Percentiles rank a stretch among this genome's conserved stretches.
Conservation (phyloP, 345 rosid species). For the Geranium brycei region DNA sequence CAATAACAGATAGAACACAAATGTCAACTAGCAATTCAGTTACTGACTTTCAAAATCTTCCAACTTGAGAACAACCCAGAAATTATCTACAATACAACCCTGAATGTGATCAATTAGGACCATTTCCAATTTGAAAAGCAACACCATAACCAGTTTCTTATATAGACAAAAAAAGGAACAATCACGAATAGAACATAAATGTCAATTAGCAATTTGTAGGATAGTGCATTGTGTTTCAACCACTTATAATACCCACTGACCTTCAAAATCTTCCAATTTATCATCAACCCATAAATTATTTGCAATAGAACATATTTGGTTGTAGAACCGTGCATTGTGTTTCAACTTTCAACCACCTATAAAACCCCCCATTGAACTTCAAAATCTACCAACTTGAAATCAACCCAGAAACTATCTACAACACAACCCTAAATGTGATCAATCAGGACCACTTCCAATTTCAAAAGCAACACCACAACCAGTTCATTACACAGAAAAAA, state of each 20-base stretch:
- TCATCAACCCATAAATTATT: too few species aligned
- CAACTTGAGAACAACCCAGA: neutral
- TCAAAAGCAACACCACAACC: neutral
- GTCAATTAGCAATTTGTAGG: too few species aligned
- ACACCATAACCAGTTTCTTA: neutral
- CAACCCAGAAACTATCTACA: neutral
- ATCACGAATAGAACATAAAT: too few species aligned
- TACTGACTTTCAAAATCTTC: neutral
- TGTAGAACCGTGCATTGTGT: conserved; percentile 57
- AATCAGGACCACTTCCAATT: neutral
- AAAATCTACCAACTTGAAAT: neutral
- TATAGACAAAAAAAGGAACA: neutral
- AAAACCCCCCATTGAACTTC: conserved; percentile 6
- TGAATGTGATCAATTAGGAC: neutral
- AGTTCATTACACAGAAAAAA: neutral
- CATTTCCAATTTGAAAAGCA: neutral
- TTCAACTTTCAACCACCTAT: conserved; percentile 97
- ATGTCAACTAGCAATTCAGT: too few species aligned
- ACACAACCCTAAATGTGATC: neutral
- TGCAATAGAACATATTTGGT: conserved; percentile 22
- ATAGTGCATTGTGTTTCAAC: too few species aligned
- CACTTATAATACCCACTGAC: too few species aligned
- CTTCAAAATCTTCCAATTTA: too few species aligned
- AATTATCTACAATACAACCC: neutral
- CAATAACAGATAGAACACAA: too few species aligned